A percentile compares a stretch with the other conserved stretches of the same genome.
phyloP scores from a whole-genome alignment of 352 stramenopile genomes.

The Phytophthora boehmeriae region DNA sequence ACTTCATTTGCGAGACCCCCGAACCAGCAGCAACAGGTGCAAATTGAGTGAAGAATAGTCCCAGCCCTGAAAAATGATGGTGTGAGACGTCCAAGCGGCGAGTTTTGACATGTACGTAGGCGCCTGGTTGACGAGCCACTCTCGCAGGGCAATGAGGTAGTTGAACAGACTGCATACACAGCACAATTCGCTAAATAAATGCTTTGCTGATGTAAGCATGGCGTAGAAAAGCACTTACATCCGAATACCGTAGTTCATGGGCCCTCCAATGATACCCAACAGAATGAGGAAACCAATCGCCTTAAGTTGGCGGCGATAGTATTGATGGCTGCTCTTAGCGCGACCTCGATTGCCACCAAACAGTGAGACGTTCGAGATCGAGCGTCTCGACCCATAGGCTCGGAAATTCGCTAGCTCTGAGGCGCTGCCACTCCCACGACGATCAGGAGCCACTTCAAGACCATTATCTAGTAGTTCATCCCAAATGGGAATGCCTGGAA shows the following conservation, averaged over 20 bases:
- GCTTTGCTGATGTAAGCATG: conserved; percentile 12
- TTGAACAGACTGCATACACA: conserved; percentile 37
- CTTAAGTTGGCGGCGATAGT: conserved; percentile 72
- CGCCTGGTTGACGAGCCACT: conserved; percentile 46
- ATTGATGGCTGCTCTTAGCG: conserved; percentile 43
- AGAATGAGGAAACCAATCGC: conserved; percentile 80
- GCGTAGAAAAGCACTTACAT: conserved; percentile 25
- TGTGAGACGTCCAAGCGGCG: conserved; percentile 67
- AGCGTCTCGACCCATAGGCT: conserved; percentile 46
- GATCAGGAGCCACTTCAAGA: conserved; percentile 19
- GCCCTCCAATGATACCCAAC: conserved; percentile 79
- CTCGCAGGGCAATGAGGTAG: conserved; percentile 48
- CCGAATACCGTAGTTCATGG: conserved; percentile 78
- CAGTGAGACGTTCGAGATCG: conserved; percentile 57
- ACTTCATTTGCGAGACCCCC: conserved; percentile 90
- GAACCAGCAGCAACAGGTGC: conserved; percentile 76
- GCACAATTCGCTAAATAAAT: conserved; percentile 37
- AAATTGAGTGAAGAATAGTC: conserved; percentile 73
- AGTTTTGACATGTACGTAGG: conserved; percentile 45
- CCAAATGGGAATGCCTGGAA: conserved; percentile 4
- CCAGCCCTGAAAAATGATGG: conserved; percentile 73
- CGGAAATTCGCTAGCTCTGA: conserved; percentile 52
- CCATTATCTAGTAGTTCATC: conserved; percentile 5
- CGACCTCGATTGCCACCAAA: conserved; percentile 61
- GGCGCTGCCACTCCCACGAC: conserved; percentile 22